Evolutionary conservation across 2,329 filamentous ascomycete species (phyloP).

Genomic region (Botrytis hyacinthi): DNA sequence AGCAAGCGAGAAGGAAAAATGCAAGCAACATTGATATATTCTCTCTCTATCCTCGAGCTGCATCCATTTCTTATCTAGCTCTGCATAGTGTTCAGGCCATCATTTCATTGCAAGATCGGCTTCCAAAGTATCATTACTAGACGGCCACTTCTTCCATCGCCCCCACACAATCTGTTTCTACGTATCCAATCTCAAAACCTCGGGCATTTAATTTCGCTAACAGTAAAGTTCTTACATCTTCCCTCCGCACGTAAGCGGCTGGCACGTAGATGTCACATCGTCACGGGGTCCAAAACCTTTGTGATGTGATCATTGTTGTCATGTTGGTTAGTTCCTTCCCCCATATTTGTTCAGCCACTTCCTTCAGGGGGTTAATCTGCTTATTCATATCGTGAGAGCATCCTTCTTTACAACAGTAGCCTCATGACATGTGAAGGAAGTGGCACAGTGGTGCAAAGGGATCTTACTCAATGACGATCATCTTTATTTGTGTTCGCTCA

Average conservation of each 20-base stretch:
- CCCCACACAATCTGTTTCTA: background rate
- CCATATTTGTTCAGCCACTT: slow-evolving; percentile 4
- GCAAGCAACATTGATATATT: background rate
- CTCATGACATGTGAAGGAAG: background rate
- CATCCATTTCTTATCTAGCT: background rate
- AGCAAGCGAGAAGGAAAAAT: background rate
- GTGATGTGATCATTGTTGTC: background rate
- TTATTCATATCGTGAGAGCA: slow-evolving; percentile 9
- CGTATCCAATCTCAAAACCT: slow-evolving; percentile 2
- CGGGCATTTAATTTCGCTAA: background rate
- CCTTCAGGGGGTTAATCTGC: background rate
- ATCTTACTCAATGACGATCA: background rate
- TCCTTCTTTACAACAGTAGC: slow-evolving; percentile 1
- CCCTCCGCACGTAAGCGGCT: background rate
- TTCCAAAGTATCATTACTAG: background rate
- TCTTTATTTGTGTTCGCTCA: background rate
- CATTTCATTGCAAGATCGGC: background rate
- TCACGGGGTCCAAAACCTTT: background rate
- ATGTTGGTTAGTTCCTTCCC: background rate
- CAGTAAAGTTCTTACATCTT: slow-evolving; percentile 1
- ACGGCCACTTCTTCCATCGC: background rate
- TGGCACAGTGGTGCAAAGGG: slow-evolving; percentile 1
- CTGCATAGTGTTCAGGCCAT: background rate
- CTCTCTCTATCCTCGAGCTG: background rate
- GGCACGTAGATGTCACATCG: background rate